phyloP scores from a whole-genome alignment of 345 rosid genomes.

The Sonneratia alba region DNA sequence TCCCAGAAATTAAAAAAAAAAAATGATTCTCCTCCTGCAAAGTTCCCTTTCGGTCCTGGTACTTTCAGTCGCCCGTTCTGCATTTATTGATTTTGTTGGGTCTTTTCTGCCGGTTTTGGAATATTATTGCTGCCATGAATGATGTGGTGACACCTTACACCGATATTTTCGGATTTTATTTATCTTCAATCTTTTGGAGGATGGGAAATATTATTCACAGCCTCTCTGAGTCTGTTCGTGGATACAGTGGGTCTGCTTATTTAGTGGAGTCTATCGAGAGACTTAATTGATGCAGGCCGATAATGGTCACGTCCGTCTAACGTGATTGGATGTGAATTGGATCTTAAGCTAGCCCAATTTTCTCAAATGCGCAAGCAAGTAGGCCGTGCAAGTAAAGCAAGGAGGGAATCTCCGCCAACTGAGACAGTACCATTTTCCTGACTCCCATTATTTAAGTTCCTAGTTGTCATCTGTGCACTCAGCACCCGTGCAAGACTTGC shows the following conservation, averaged over 20 bases:
- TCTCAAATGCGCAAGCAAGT: not conserved
- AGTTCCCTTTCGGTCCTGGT: not conserved
- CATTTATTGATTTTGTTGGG: constrained; percentile 1
- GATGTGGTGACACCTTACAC: not conserved
- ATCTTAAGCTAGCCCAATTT: not conserved
- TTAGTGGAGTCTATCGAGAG: not conserved
- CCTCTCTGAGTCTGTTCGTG: no score
- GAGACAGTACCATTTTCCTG: not conserved
- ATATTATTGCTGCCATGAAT: not conserved
- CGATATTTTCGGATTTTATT: no score
- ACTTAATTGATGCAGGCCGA: no score
- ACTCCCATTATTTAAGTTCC: not conserved
- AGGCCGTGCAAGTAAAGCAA: not conserved
- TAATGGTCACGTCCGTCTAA: no score
- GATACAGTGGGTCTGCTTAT: no score
- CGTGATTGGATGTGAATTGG: not conserved
- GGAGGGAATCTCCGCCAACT: not conserved
- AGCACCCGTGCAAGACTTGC: not conserved
- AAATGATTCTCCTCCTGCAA: not conserved
- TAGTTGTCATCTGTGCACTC: not conserved
- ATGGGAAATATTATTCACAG: no score
- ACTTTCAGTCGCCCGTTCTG: not conserved
- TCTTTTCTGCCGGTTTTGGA: not conserved
- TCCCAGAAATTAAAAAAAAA: not conserved
- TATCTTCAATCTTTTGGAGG: no score